phyloP scores from a whole-genome alignment of 2,329 filamentous ascomycete species.

The Mollisia scopiformis region DNA sequence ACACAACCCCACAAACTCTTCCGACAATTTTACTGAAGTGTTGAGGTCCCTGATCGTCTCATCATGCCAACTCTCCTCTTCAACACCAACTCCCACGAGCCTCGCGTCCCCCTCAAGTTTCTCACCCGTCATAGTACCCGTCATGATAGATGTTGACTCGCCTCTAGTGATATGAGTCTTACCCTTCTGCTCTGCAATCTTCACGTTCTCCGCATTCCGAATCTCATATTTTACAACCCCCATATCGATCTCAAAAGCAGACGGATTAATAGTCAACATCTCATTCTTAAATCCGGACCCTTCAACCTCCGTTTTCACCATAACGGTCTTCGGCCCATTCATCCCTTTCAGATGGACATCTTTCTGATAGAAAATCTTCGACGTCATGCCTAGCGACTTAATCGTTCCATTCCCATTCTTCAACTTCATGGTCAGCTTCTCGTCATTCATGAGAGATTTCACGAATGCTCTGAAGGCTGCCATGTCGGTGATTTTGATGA shows the following conservation, averaged over 20 bases:
- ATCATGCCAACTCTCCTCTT: conserved; percentile 18
- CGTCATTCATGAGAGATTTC: conserved; percentile 12
- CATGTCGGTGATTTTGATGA: conserved; percentile 16
- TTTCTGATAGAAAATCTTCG: conserved; percentile 14
- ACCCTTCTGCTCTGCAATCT: conserved; percentile 15
- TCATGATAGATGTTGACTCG: conserved; percentile 4
- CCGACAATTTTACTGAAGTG: neutral
- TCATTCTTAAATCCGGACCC: conserved; percentile 13
- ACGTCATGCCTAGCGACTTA: conserved; percentile 6
- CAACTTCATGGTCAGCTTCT: conserved; percentile 8
- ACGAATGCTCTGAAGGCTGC: conserved; percentile 16
- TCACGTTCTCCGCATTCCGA: conserved; percentile 10
- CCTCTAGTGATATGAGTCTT: conserved; percentile 14
- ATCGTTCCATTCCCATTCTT: conserved; percentile 16
- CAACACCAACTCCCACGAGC: conserved; percentile 9
- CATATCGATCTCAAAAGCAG: conserved; percentile 19
- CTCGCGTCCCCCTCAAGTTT: neutral
- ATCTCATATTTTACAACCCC: conserved; percentile 16
- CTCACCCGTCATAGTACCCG: conserved; percentile 9
- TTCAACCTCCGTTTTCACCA: conserved; percentile 7
- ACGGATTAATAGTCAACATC: conserved; percentile 11
- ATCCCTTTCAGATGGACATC: conserved; percentile 16
- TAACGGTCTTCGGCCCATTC: conserved; percentile 14
- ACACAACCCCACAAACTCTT: conserved; percentile 10
- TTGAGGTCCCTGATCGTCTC: conserved; percentile 11